Base-by-base conservation (phyloP, 140 eudicot species). In the Flaveria floridana region DNA sequence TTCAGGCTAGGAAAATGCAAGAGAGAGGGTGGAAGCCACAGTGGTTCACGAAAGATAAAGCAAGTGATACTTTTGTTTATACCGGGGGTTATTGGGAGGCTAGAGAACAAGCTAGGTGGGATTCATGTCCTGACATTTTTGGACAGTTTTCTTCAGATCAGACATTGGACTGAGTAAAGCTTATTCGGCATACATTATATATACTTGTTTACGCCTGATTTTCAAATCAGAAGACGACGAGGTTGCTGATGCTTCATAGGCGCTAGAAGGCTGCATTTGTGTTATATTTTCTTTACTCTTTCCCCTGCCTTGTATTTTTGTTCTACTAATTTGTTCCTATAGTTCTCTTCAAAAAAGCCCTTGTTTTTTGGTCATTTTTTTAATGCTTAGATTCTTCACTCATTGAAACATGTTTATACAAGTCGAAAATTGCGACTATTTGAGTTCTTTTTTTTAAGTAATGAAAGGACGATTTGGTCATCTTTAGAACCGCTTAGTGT, bases 61-160 rank as follows among this genome's bases (percentile, higher is more conserved):
- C 76, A 65, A 80, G 89, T n/a, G 93, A 87, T 76, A 80, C 85
- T 12, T 89, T 86, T 73, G 89, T 84, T 71, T 92, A 84, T 56
- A 80, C 81, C 6, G 98, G 98, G 39, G 98, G 98, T 15, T 92
- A 92, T 74, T 92, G 98, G 98, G 98, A 92, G 82, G 92, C 98
- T 73, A 85, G 96, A 70, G 88, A 89, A 79, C 77, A 75, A 71
- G 87, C 84, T 25, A 85, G 81, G 68, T 92, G 98, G 98, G 91
- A 87, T 44, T 79, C 89, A 2, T 89, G 98, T 65, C 98, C 95
- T 1, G 93, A 92, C 66, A 89, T 92, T 66, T 92, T 92, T 62
- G 98, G 96, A 30, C 87, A 80, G 16, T 44, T 86, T 69, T 85
- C 89, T 73, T 68, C 84, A 6, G 89, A 86, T 70, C 89, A 80